Conservation (phyloP, 2,329 filamentous ascomycete species). For the Fusarium succisae region DNA sequence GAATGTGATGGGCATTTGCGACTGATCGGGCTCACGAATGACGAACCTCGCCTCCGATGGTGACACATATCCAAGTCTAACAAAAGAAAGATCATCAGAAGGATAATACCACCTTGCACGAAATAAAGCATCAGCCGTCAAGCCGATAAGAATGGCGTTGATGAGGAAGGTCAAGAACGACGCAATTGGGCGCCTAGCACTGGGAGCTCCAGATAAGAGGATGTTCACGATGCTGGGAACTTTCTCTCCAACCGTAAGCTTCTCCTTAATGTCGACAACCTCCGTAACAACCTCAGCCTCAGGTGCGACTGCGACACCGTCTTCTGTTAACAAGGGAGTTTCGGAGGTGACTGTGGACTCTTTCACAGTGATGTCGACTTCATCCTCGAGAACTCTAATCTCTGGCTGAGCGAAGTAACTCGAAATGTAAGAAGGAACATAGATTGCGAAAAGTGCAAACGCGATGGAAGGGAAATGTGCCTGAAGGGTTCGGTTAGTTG, state of each 20-base stretch:
- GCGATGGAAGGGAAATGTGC: conserved; percentile 61
- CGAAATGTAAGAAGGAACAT: conserved; percentile 69
- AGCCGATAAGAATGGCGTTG: conserved; percentile 74
- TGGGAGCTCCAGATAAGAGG: conserved; percentile 80
- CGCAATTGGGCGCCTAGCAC: conserved; percentile 70
- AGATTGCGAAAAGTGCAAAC: conserved; percentile 72
- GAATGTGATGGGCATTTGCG: conserved; percentile 78
- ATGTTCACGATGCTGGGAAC: conserved; percentile 68
- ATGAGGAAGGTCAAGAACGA: conserved; percentile 75
- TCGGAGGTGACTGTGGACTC: conserved; percentile 52
- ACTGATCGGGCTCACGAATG: conserved; percentile 81
- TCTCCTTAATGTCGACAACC: conserved; percentile 71
- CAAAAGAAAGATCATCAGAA: conserved; percentile 81
- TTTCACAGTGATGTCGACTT: conserved; percentile 65
- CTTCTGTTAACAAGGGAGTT: conserved; percentile 44
- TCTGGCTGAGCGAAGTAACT: conserved; percentile 66
- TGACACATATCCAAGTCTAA: conserved; percentile 87
- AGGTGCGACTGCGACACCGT: conserved; percentile 43
- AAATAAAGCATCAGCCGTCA: conserved; percentile 82
- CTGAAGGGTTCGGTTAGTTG: conserved; percentile 35
- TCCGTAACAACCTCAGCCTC: conserved; percentile 53
- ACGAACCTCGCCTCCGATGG: conserved; percentile 81
- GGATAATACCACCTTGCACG: conserved; percentile 76
- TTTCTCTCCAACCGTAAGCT: conserved; percentile 66
- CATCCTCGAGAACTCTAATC: conserved; percentile 68